phyloP scores from a whole-genome alignment of 2,329 filamentous ascomycete genomes.

The Claviceps sp. region DNA sequence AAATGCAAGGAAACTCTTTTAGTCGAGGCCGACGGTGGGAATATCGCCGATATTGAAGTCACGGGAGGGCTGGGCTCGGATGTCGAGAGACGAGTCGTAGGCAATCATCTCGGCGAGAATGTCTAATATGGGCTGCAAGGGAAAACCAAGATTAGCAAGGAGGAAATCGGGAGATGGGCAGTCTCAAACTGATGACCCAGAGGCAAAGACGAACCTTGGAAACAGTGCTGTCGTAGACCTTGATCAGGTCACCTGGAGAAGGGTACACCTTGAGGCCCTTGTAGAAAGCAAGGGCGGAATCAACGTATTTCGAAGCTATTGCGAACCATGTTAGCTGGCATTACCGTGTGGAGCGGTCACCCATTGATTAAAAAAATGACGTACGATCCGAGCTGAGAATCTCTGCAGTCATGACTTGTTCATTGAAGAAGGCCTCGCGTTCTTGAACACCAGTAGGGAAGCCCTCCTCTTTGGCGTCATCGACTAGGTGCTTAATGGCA shows the following conservation, averaged over 20 bases:
- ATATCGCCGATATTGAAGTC: slow-evolving; percentile 33
- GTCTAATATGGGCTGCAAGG: slow-evolving; percentile 67
- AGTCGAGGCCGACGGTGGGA: slow-evolving; percentile 41
- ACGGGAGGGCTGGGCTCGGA: slow-evolving; percentile 29
- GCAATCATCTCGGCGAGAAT: slow-evolving; percentile 97
- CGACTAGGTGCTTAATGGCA: slow-evolving; percentile 60
- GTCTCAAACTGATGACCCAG: background rate
- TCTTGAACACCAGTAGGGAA: slow-evolving; percentile 86
- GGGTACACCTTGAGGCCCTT: slow-evolving; percentile 98
- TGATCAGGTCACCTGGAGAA: slow-evolving; percentile 79
- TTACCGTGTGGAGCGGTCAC: too few relatives aligned
- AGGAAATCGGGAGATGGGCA: background rate
- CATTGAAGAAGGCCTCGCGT: slow-evolving; percentile 93
- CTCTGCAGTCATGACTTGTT: slow-evolving; percentile 85
- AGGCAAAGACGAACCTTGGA: slow-evolving; percentile 53
- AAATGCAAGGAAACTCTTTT: slow-evolving; percentile 14
- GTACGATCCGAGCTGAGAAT: slow-evolving; percentile 68
- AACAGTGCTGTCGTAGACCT: slow-evolving; percentile 97
- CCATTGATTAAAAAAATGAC: background rate
- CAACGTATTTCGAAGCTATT: slow-evolving; percentile 54
- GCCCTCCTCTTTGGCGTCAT: slow-evolving; percentile 76
- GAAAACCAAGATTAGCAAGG: background rate
- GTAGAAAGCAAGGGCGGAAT: slow-evolving; percentile 92
- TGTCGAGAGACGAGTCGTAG: slow-evolving; percentile 62
- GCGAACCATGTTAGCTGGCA: background rate